A percentile compares a stretch with the other conserved stretches of the same genome.
These are phyloP conservation scores for Aspergillus hortae DNA, from an alignment of 2,329 filamentous ascomycete species.

Conservation along the genomic window DNA sequence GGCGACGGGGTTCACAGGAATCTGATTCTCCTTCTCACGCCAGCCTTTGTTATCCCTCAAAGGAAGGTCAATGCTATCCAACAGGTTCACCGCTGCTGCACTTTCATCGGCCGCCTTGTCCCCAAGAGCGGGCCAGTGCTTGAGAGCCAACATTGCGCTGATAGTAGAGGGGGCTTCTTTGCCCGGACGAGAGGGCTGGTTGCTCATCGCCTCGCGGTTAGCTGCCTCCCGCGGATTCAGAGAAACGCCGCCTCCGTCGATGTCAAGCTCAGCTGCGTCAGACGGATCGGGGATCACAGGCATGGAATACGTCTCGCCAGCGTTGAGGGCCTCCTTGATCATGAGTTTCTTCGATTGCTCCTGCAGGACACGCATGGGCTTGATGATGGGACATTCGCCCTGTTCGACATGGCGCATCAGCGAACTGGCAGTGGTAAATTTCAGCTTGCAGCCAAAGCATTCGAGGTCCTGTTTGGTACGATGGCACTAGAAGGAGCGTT, in stretches of 20 bases:
- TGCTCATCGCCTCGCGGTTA: conserved; percentile 16
- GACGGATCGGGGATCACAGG: conserved; percentile 1
- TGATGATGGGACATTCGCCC: conserved; percentile 47
- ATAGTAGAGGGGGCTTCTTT: not conserved
- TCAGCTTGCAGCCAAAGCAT: conserved; percentile 46
- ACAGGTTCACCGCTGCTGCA: conserved; percentile 9
- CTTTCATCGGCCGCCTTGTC: not conserved
- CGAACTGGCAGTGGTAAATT: conserved; percentile 47
- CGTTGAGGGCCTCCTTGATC: conserved; percentile 31
- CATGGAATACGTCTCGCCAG: conserved; percentile 1
- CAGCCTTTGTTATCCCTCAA: not conserved
- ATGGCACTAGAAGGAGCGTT: conserved; percentile 41
- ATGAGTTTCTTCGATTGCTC: conserved; percentile 51
- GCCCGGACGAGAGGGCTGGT: conserved; percentile 10
- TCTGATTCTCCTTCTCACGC: not conserved
- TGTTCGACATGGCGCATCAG: conserved; percentile 55
- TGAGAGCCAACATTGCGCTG: conserved; percentile 11
- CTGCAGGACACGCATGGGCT: conserved; percentile 41
- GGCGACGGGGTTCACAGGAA: not conserved
- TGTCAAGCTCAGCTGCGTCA: conserved; percentile 8
- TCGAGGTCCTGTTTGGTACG: conserved; percentile 47
- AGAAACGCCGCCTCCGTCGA: conserved; percentile 22
- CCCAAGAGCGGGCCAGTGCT: conserved; percentile 23
- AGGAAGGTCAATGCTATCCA: conserved; percentile 17
- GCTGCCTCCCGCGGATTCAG: conserved; percentile 8